phyloP scores from a whole-genome alignment of 2,329 filamentous ascomycete genomes.

The Phialophora tarda region DNA sequence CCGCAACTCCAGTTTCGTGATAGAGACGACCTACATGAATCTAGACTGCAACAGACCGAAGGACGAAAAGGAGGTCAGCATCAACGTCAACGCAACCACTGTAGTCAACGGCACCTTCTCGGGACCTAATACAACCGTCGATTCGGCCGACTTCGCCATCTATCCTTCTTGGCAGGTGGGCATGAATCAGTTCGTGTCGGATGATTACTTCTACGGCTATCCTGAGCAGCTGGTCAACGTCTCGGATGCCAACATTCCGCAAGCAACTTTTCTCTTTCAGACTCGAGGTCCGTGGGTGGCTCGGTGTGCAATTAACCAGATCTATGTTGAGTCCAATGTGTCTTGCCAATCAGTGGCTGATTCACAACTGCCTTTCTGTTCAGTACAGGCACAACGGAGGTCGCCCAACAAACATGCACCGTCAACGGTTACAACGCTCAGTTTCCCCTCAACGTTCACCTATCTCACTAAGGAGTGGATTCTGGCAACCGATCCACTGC shows the following conservation, averaged over 20 bases:
- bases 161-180: neutral
- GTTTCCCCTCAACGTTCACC: slow-evolving; percentile 10
- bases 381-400: slow-evolving; percentile 24
- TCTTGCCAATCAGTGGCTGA: slow-evolving; percentile 19
- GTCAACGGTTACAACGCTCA: slow-evolving; percentile 29
- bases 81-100: neutral
- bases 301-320: slow-evolving; percentile 31
- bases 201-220: neutral
- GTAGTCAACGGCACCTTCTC: neutral
- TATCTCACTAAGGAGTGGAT: slow-evolving; percentile 24
- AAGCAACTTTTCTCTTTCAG: slow-evolving; percentile 33
- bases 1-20: slow-evolving; percentile 32
- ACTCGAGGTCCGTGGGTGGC: slow-evolving; percentile 28
- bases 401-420: slow-evolving; percentile 24
- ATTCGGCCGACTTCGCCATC: neutral
- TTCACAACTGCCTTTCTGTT: slow-evolving; percentile 20
- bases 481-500: slow-evolving; percentile 27
- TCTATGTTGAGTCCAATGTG: slow-evolving; percentile 32
- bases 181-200: neutral
- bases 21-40: slow-evolving; percentile 37
- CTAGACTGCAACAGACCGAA: slow-evolving; percentile 31
- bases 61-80: slow-evolving; percentile 2
- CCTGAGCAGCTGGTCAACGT: neutral
- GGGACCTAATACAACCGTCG: neutral
- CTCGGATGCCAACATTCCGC: slow-evolving; percentile 19